Conservation (phyloP, 2,329 filamentous ascomycete species). For the Zymoseptoria tritici region DNA sequence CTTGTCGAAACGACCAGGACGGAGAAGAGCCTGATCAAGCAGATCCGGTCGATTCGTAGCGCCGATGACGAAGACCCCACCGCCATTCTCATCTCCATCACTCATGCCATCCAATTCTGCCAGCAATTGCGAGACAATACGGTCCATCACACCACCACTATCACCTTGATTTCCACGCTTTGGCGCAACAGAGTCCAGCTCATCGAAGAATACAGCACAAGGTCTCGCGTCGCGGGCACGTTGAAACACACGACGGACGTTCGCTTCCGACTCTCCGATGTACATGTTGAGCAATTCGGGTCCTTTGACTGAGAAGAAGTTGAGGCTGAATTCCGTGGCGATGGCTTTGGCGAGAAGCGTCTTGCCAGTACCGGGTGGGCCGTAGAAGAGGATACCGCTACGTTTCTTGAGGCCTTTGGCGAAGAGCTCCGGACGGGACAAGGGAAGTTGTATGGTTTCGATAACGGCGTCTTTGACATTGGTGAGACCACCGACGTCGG, state of each 20-base stretch:
- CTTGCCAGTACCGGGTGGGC: constrained; percentile 84
- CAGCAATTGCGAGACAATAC: constrained; percentile 89
- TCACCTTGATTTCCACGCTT: constrained; percentile 97
- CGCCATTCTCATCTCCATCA: constrained; percentile 69
- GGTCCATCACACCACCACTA: constrained; percentile 95
- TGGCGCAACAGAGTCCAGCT: constrained; percentile 86
- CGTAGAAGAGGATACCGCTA: constrained; percentile 86
- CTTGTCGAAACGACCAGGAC: constrained; percentile 92
- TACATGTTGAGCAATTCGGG: constrained; percentile 94
- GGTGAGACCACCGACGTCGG: constrained; percentile 85
- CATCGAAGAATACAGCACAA: constrained; percentile 90
- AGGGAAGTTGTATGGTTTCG: constrained; percentile 89
- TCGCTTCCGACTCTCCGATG: constrained; percentile 88
- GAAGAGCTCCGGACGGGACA: constrained; percentile 87
- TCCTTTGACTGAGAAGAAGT: constrained; percentile 91
- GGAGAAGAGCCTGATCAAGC: constrained; percentile 78
- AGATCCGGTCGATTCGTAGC: constrained; percentile 93
- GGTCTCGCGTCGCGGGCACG: constrained; percentile 76
- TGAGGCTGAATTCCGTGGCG: constrained; percentile 85
- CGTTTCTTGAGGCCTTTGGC: constrained; percentile 98
- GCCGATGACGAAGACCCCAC: constrained; percentile 92
- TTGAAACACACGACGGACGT: constrained; percentile 83
- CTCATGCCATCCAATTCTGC: constrained; percentile 98
- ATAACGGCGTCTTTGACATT: constrained; percentile 96
- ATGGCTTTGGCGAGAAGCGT: constrained; percentile 90